Conservation (phyloP, 495 filamentous ascomycete genomes). For the Aspergillus egyptiacus region DNA sequence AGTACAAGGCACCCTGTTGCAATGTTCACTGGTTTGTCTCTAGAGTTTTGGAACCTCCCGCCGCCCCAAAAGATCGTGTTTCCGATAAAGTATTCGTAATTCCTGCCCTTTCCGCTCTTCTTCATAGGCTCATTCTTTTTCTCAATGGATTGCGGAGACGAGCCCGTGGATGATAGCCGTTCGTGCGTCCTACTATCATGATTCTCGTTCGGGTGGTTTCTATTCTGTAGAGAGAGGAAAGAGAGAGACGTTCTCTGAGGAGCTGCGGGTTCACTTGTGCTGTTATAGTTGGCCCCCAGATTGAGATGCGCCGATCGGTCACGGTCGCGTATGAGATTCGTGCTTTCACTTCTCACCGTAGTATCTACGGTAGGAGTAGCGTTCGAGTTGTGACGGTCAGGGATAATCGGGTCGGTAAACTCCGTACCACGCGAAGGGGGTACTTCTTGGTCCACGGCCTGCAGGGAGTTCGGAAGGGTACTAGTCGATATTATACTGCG, state of each 20-base stretch:
- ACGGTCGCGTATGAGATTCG: slow-evolving; percentile 60
- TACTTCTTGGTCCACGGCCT: slow-evolving; percentile 49
- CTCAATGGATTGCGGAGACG: slow-evolving; percentile 54
- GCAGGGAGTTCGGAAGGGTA: slow-evolving; percentile 32
- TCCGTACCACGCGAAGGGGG: slow-evolving; percentile 77
- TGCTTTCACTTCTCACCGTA: slow-evolving; percentile 66
- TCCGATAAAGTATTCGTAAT: slow-evolving; percentile 87
- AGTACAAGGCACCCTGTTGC: slow-evolving; percentile 73
- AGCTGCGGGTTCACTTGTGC: slow-evolving; percentile 42
- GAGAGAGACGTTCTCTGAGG: slow-evolving; percentile 65
- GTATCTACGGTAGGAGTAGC: slow-evolving; percentile 67
- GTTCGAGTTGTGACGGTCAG: slow-evolving; percentile 64
- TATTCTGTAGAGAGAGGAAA: slow-evolving; percentile 56
- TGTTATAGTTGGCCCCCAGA: slow-evolving; percentile 50
- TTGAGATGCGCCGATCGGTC: slow-evolving; percentile 52
- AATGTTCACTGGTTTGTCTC: slow-evolving; percentile 86
- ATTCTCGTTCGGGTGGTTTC: slow-evolving; percentile 36
- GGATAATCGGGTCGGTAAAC: slow-evolving; percentile 57
- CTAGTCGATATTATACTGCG: slow-evolving; percentile 44
- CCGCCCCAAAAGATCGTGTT: slow-evolving; percentile 86
- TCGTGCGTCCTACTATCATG: slow-evolving; percentile 60
- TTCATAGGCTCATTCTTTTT: slow-evolving; percentile 21
- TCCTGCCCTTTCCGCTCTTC: slow-evolving; percentile 49
- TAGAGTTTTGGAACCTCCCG: slow-evolving; percentile 81
- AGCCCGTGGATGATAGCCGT: slow-evolving; percentile 67